These are phyloP conservation scores for Acidiella bohemica DNA, from an alignment of 495 filamentous ascomycete species.

Conservation along the genomic window DNA sequence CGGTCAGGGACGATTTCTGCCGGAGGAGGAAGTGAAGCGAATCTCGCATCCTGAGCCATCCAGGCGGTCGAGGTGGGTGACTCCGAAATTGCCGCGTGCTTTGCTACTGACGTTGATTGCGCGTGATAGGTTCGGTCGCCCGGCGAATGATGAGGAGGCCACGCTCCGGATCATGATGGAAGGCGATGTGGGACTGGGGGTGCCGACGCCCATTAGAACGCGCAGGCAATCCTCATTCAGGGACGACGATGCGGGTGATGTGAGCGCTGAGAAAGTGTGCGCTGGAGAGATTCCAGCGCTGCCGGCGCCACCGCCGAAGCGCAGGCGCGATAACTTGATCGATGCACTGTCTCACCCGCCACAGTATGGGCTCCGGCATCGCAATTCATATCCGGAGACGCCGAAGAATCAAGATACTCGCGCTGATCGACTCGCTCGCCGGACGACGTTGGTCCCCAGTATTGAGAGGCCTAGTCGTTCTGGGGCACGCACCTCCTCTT, in stretches of 20 bases:
- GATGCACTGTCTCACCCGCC: constrained; percentile 7
- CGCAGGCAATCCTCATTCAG: too few species aligned
- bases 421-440: constrained; percentile 8
- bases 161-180: too few species aligned
- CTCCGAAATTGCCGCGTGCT: too few species aligned
- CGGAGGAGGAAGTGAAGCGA: constrained; percentile 1
- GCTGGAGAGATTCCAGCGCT: too few species aligned
- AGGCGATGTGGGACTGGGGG: too few species aligned
- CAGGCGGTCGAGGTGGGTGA: constrained; percentile 8
- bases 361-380: constrained; percentile 7
- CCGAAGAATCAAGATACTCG: not conserved
- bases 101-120: too few species aligned
- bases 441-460: constrained; percentile 3
- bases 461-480: constrained; percentile 4
- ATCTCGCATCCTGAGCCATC: not conserved
- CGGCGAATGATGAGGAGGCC: too few species aligned
- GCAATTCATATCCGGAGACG: not conserved
- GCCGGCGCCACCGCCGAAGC: too few species aligned
- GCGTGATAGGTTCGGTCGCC: too few species aligned
- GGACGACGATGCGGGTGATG: too few species aligned
- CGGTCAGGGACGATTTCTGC: constrained; percentile 17
- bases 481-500: not conserved
- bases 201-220: too few species aligned
- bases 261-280: too few species aligned
- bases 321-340: not conserved